phyloP scores from a whole-genome alignment of 352 stramenopile genomes.

The Elongisporangium undulatum region DNA sequence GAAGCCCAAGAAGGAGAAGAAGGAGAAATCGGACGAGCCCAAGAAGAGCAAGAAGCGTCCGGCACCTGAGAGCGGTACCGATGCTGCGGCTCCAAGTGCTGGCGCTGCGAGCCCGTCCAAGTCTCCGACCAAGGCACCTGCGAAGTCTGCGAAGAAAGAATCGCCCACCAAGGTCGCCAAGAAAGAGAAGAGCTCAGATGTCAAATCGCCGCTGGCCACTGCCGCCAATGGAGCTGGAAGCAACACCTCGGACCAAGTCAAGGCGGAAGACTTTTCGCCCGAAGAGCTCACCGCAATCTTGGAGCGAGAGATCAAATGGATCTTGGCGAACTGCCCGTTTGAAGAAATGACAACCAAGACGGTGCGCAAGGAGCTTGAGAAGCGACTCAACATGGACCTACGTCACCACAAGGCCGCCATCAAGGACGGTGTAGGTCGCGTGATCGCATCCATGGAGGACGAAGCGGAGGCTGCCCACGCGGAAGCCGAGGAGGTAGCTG shows the following conservation, averaged over 20 bases:
- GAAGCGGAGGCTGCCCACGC: conserved; percentile 15
- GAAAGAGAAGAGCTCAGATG: conserved; percentile 24
- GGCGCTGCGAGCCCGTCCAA: background rate
- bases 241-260: conserved; percentile 2
- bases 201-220: conserved; percentile 17
- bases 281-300: conserved; percentile 49
- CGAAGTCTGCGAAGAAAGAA: background rate
- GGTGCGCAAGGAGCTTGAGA: conserved; percentile 67
- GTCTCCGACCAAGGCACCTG: background rate
- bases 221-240: background rate
- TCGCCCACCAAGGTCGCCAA: conserved; percentile 40
- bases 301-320: conserved; percentile 78
- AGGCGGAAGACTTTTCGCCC: conserved; percentile 22
- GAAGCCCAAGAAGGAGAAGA: conserved; percentile 17
- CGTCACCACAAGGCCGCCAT: conserved; percentile 72
- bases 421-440: conserved; percentile 64
- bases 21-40: conserved; percentile 1
- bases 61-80: background rate
- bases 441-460: conserved; percentile 78
- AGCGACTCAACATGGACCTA: conserved; percentile 66
- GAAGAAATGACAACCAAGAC: conserved; percentile 85
- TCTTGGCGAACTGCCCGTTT: conserved; percentile 70
- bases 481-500: conserved; percentile 3
- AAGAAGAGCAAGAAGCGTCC: conserved; percentile 18
- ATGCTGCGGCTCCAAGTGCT: background rate